Evolutionary conservation across 805 yeast genomes (phyloP).

Genomic region (Candida krabiensis): DNA sequence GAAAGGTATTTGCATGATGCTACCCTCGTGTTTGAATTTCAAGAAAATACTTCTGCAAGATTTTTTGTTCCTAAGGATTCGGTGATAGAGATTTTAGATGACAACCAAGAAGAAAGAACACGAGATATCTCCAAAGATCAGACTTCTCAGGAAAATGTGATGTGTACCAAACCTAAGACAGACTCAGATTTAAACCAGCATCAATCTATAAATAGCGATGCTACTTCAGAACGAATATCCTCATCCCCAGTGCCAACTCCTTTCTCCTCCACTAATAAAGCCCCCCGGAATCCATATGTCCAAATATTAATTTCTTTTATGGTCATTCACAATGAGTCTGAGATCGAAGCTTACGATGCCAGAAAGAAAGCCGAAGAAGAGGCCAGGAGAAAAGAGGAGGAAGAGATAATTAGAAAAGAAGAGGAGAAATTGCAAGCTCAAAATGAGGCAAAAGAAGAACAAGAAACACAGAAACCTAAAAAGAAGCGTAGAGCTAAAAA

Average conservation of each 20-base stretch:
- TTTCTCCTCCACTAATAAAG: constrained; percentile 14
- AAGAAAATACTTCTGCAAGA: constrained; percentile 74
- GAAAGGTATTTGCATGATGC: constrained; percentile 69
- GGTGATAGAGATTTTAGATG: constrained; percentile 57
- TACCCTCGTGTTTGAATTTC: constrained; percentile 79
- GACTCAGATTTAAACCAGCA: too few species aligned
- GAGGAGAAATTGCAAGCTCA: constrained; percentile 19
- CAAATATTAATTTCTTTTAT: constrained; percentile 50
- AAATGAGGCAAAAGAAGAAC: constrained; percentile 29
- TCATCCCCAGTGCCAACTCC: constrained; percentile 12
- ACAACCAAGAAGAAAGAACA: constrained; percentile 26
- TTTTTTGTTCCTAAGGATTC: constrained; percentile 76
- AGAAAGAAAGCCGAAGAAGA: constrained; percentile 26
- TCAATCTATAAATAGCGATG: constrained; percentile 22
- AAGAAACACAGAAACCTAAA: constrained; percentile 23
- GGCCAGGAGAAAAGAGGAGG: constrained; percentile 25
- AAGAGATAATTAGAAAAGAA: constrained; percentile 21
- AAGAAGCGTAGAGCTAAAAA: constrained; percentile 27
- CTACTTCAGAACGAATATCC: constrained; percentile 8
- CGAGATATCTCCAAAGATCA: constrained; percentile 12
- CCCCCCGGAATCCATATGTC: constrained; percentile 24
- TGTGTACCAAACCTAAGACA: constrained; percentile 6
- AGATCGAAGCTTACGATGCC: constrained; percentile 46
- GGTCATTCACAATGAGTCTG: constrained; percentile 50
- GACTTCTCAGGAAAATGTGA: constrained; percentile 9